Percentiles rank a stretch among this genome's conserved stretches.
Evolutionary conservation across 164 flowering plant species (phyloP).

Genomic region (Vitis rupestris): DNA sequence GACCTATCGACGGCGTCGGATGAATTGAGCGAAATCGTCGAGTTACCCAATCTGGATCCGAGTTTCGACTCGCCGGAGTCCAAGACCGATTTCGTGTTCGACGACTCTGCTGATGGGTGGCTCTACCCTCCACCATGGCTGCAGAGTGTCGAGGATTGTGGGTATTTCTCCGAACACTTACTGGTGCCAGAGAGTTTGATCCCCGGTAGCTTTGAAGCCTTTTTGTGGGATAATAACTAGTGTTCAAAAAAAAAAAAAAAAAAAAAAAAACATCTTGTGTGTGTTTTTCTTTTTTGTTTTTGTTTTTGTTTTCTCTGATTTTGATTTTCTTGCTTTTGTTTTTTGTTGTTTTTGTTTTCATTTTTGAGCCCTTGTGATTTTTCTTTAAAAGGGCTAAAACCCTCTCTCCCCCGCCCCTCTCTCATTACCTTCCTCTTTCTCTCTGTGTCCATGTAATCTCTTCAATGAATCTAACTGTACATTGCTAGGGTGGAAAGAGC

Average conservation of each 20-base stretch:
- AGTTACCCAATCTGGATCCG: conserved; percentile 47
- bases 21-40: conserved; percentile 35
- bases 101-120: conserved; percentile 43
- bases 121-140: conserved; percentile 39
- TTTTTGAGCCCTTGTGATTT: conserved; percentile 31
- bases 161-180: conserved; percentile 17
- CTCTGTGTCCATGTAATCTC: conserved; percentile 3
- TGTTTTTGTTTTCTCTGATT: background rate
- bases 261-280: background rate
- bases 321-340: background rate
- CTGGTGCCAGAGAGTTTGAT: conserved; percentile 13
- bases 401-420: background rate
- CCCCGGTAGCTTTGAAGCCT: conserved; percentile 25
- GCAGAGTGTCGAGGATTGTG: conserved; percentile 27
- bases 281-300: background rate
- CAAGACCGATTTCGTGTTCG: conserved; percentile 32
- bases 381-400: conserved; percentile 29
- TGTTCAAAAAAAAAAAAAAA: background rate
- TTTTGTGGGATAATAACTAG: conserved; percentile 26
- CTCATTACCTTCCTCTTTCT: background rate
- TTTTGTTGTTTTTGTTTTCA: background rate
- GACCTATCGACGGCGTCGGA: conserved; percentile 25
- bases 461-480: conserved; percentile 25
- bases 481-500: conserved; percentile 16
- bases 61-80: conserved; percentile 27